These are phyloP conservation scores for Aspergillus pseudoterreus DNA, from an alignment of 2,329 filamentous ascomycete genomes.

Conservation along the genomic window DNA sequence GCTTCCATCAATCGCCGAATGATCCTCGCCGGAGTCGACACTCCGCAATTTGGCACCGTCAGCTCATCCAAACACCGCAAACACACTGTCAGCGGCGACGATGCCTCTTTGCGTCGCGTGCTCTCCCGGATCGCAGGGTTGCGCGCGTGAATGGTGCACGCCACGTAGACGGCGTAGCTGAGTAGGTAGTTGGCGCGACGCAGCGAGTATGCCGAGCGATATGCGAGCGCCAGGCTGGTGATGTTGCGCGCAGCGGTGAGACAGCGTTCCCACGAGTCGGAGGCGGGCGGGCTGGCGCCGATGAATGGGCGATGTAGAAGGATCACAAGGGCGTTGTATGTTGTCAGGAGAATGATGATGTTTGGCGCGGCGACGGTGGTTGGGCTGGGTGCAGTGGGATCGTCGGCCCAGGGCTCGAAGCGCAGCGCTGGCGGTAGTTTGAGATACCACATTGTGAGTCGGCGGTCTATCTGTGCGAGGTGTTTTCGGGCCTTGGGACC, in stretches of 20 bases:
- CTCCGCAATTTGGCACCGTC: constrained; percentile 6
- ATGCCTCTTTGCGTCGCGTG: not conserved
- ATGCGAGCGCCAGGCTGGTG: constrained; percentile 33
- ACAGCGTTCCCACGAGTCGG: constrained; percentile 31
- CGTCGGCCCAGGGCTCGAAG: constrained; percentile 23
- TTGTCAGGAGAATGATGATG: constrained; percentile 29
- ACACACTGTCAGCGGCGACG: constrained; percentile 1
- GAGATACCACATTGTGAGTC: constrained; percentile 22
- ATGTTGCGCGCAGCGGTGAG: constrained; percentile 34
- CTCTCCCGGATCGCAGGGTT: constrained; percentile 20
- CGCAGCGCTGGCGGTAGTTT: constrained; percentile 18
- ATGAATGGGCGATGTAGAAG: constrained; percentile 47
- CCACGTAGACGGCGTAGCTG: constrained; percentile 43
- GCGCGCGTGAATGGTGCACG: constrained; percentile 41
- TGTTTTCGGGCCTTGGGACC: constrained; percentile 16
- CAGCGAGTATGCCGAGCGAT: constrained; percentile 39
- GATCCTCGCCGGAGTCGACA: constrained; percentile 3
- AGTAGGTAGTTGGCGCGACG: constrained; percentile 41
- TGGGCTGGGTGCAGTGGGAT: constrained; percentile 1
- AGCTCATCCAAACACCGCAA: constrained; percentile 5
- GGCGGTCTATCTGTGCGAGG: constrained; percentile 22
- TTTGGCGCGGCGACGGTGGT: constrained; percentile 21
- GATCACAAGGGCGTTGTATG: constrained; percentile 44
- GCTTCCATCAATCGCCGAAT: constrained; percentile 7
- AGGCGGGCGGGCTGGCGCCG: constrained; percentile 27